phyloP scores from a whole-genome alignment of 331 rosid species.

The Pyrus hybrid region DNA sequence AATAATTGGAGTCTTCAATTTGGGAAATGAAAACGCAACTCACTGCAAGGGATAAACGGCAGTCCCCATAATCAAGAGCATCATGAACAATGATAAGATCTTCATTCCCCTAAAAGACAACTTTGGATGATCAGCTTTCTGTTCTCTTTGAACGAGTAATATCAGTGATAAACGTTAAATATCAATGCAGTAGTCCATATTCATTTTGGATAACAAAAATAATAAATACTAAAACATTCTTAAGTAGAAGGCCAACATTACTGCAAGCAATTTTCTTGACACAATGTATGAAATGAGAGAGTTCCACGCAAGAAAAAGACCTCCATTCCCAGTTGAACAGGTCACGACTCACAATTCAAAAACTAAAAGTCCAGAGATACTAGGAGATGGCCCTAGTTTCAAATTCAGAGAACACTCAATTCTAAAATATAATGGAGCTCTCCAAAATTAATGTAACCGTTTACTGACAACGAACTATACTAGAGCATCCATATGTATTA shows the following conservation, averaged over 20 bases:
- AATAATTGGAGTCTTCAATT: not conserved
- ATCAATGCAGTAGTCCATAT: not conserved
- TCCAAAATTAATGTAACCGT: not conserved
- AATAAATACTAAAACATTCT: not conserved
- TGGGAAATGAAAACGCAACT: conserved; percentile 19
- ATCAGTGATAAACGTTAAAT: not conserved
- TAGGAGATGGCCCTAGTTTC: not conserved
- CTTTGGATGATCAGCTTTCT: not conserved
- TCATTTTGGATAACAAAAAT: not conserved
- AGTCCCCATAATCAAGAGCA: conserved; percentile 85
- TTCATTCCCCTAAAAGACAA: conserved; percentile 44
- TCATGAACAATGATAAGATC: conserved; percentile 87
- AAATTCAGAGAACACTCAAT: not conserved
- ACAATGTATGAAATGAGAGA: not conserved
- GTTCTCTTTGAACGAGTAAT: not conserved
- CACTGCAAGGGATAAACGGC: conserved; percentile 85
- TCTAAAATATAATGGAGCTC: not conserved
- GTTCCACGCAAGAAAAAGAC: not conserved
- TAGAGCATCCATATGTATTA: not conserved
- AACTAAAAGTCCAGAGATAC: not conserved
- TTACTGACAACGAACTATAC: not conserved
- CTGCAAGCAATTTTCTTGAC: not conserved
- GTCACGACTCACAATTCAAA: not conserved
- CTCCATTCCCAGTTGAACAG: not conserved
- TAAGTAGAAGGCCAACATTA: not conserved